Base-by-base conservation (phyloP, 139 green algal species). In the Chlamydomonas sp. region DNA sequence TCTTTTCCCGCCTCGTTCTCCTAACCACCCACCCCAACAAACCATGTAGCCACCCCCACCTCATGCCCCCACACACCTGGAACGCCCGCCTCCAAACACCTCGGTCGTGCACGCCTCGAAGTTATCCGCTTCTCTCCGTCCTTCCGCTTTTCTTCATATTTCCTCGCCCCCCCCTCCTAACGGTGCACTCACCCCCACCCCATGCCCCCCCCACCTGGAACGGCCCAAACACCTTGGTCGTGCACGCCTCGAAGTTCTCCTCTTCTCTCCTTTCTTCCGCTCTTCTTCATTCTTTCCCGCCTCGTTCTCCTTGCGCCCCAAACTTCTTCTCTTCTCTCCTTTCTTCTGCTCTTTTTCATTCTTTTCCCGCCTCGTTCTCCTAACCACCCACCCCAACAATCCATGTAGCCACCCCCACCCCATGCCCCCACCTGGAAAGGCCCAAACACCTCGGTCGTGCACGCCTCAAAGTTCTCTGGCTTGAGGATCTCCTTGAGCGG, bases 31-130 rank as follows among this genome's bases (percentile, higher is more conserved):
- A n/a, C n/a, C n/a, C n/a, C n/a, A n/a, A n/a, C 50, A 5, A 8
- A 31, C 50, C 8, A 20, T 35, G 16, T 16, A 54, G 16, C 43
- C 43, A 13, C 43, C 43, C 43, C 13, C 13, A 13, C n/a, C n/a
- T n/a, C n/a, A n/a, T n/a, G n/a, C n/a, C 20, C 13, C 13, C n/a
- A n/a, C n/a, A n/a, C 26, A 92, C 90, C 81, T 97, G 92, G 64
- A 98, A 86, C 26, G 94, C 94, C 1, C n/a, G n/a, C n/a, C n/a
- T n/a, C 93, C 94, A 83, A 98, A 98, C 29, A 98, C 84, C 81
- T 98, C 94, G 1, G 84, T 97, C 22, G 91, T 97, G 5, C 79
- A 88, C 26, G 77, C 63, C 38, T 87, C 72, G 47, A 95, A 97
- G 78, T 87, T 75, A 28, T 81, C 75, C 3, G 72, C n/a, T n/a